Base-by-base conservation (phyloP, 208 protist genomes). In the Trypanosoma conorhini region DNA sequence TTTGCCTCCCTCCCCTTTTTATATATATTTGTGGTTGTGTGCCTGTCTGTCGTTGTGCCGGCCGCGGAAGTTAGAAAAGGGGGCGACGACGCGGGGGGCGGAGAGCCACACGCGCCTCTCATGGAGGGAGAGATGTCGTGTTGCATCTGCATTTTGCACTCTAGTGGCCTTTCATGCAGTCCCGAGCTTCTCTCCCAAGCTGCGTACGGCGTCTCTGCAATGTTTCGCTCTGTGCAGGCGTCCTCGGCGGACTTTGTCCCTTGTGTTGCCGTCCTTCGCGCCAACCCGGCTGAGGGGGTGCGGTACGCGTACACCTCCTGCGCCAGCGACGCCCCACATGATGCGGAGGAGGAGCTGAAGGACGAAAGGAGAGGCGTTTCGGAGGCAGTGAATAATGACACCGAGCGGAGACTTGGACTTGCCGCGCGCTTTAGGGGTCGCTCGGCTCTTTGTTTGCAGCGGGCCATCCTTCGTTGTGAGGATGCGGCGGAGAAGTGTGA, bases 131-230 rank as follows among this genome's bases (percentile, higher is more conserved):
- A n/a, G 30, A 89, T 89, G 81, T 57, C 72, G 0, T 75, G 73
- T 35, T 81, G 79, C 46, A 76, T 88, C n/a, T 85, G 79, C n/a
- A 69, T 96, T 31, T 62, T 96, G 55, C 88, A 96, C 68, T 88
- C 86, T 5, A 64, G 67, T 44, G 75, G 75, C 26, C 74, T 71
- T 35, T 62, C 35, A 28, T 94, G 85, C 72, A 74, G 67, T 38
- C 59, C 70, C 22, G 61, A 79, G 21, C 73, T 93, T 12, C 64
- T 91, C 42, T 67, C 69, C 1, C 83, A 89, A 50, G 88, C 86
- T 17, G 70, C 74, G 15, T 72, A 63, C 26, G 86, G 83, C 31
- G 52, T 82, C 35, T 72, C 80, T 21, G 82, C 88, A n/a, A 17
- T 93, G 51, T 80, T 83, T 50, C 56, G 66, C 66, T 89, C 81